Base-by-base conservation (phyloP, 371 early-diverging fungal species). In the Parasitella parasitica region DNA sequence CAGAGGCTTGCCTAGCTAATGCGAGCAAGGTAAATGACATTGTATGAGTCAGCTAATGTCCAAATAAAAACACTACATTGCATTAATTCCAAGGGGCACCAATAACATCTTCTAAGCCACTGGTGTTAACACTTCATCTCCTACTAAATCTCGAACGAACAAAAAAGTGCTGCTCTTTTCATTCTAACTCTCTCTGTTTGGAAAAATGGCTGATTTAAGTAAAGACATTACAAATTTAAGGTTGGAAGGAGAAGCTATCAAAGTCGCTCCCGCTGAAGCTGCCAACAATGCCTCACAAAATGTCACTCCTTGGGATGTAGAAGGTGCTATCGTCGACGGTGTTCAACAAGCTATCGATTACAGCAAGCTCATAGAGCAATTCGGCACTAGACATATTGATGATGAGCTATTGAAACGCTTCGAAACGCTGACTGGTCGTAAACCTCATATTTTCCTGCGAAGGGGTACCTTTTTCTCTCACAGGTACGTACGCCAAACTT, bases 381-480 rank as follows among this genome's bases (percentile, higher is more conserved):
- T 99, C 75, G 99, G 99, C 39, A 97, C 98, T 5, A 83, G 89
- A 32, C 75, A 68, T 34, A 94, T 99, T 61, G 92, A 90, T 57
- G 82, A 85, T 35, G 91, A 73, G 37, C 68, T 95, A 59, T 74
- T 97, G 28, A 77, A 86, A 69, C 92, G 95, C 26, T 86, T 98
- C 64, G 93, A 94, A 76, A 80, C 74, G 54, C 75, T 95, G 61
- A 97, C 97, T 35, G 96, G 95, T 13, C 88, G 84, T 49, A 78
- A 80, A 63, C 89, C 95, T 52, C 99, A 98, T 72, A 80, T 86
- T 55, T 89, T 96, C 55, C 81, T 99, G 62, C 86, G 95, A 61
- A 87, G 99, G 61, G 96, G 96, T 26, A 81, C 97, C 36, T 97
- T 99, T 73, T 99, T 99, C 80, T 99, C 98, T 54, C 99, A 99